phyloP scores from a whole-genome alignment of 116 monocot genomes.

The Iris pallida region DNA sequence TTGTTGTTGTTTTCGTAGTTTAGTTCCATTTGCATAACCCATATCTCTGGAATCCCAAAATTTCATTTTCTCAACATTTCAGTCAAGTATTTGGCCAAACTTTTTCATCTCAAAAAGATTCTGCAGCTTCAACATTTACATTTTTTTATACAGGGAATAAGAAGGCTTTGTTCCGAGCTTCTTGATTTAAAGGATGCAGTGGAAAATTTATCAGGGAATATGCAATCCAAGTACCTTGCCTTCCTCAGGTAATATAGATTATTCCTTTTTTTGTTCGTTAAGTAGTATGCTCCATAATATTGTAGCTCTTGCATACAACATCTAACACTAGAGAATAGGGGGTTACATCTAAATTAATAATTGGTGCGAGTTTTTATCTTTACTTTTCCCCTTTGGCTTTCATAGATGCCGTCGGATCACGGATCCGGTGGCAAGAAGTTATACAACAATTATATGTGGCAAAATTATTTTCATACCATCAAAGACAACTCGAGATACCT shows the following conservation, averaged over 20 bases:
- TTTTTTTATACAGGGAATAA: slow-evolving; percentile 59
- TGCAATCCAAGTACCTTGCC: slow-evolving; percentile 75
- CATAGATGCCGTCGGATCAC: neutral
- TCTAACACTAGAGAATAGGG: neutral
- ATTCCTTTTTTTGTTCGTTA: neutral
- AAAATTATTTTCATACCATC: too few species aligned
- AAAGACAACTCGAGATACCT: too few species aligned
- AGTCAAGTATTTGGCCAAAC: neutral
- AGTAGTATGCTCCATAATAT: neutral
- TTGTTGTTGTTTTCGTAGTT: too few species aligned
- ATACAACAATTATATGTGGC: too few species aligned
- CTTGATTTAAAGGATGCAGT: slow-evolving; percentile 95
- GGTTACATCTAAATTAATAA: neutral
- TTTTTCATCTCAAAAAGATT: neutral
- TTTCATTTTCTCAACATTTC: too few species aligned
- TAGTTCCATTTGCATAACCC: too few species aligned
- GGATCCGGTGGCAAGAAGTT: neutral
- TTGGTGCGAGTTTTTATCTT: neutral
- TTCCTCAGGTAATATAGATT: slow-evolving; percentile 93
- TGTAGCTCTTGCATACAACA: neutral
- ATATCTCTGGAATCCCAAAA: too few species aligned
- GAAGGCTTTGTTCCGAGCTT: slow-evolving; percentile 84
- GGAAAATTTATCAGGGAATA: slow-evolving; percentile 84
- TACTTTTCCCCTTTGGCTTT: neutral
- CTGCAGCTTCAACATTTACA: slow-evolving; percentile 6